These are phyloP conservation scores for Trypanosoma lewisi DNA, from an alignment of 208 protist genomes.

Conservation along the genomic window DNA sequence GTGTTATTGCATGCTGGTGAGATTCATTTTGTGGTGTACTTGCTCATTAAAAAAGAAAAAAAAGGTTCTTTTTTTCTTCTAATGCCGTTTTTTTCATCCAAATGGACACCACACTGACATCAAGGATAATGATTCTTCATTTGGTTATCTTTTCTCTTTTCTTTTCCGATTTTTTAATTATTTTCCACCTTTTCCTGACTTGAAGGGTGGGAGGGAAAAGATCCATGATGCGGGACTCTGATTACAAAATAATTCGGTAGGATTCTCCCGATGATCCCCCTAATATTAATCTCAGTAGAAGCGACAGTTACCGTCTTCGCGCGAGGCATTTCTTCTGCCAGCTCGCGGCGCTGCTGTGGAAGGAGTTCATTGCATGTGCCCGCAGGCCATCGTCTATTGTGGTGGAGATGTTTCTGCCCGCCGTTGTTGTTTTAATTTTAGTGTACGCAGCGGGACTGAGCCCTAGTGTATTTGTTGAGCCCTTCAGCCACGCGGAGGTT, in stretches of 20 bases:
- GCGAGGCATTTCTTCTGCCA: constrained; percentile 15
- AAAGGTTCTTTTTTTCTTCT: too few species aligned
- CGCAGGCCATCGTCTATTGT: constrained; percentile 4
- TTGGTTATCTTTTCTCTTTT: too few species aligned
- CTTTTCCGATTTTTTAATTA: too few species aligned
- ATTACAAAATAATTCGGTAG: background rate
- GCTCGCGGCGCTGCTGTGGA: constrained; percentile 4
- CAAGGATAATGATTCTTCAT: too few species aligned
- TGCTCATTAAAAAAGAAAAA: too few species aligned
- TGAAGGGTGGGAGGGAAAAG: too few species aligned
- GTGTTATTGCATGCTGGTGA: background rate
- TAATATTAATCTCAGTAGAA: too few species aligned
- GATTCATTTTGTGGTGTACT: background rate
- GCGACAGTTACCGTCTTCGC: background rate
- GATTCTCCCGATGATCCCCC: background rate
- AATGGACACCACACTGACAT: too few species aligned
- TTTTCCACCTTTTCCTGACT: background rate
- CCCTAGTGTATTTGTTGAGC: constrained; percentile 9
- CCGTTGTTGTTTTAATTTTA: constrained; percentile 12
- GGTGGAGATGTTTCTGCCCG: constrained; percentile 9
- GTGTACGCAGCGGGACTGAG: constrained; percentile 10
- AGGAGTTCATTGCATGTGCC: constrained; percentile 10
- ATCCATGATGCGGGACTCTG: background rate
- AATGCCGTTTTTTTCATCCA: too few species aligned
- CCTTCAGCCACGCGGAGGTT: constrained; percentile 6